Percentiles rank a stretch among this genome's conserved stretches.
Conservation (phyloP, 202 grass and related monocot species). For the Schoenoplectus triqueter region DNA sequence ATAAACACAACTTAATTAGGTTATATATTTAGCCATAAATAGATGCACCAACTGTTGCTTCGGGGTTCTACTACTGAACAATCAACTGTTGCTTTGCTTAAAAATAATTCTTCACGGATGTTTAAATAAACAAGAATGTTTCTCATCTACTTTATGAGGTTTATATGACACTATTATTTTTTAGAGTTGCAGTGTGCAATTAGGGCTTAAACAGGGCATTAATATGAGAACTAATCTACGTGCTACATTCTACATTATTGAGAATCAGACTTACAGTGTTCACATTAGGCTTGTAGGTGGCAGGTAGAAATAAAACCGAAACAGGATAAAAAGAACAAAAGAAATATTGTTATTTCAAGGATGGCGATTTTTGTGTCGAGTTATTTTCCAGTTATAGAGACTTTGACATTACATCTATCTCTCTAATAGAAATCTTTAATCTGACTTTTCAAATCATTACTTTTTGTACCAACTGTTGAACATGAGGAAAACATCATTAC, state of each 20-base stretch:
- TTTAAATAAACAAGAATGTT: not conserved
- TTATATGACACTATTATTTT: not conserved
- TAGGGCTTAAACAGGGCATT: not conserved
- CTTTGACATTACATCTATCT: not conserved
- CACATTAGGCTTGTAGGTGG: not conserved
- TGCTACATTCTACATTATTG: too few relatives aligned
- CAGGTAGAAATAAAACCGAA: conserved; percentile 15
- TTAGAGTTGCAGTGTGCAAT: too few relatives aligned
- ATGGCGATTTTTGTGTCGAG: not conserved
- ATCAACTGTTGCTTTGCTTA: not conserved
- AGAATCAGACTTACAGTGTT: not conserved
- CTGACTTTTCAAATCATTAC: not conserved
- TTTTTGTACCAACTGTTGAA: too few relatives aligned
- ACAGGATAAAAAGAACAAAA: not conserved
- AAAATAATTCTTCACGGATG: not conserved
- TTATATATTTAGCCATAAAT: too few relatives aligned
- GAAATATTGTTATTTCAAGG: not conserved
- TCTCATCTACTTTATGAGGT: not conserved
- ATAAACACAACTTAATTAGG: too few relatives aligned
- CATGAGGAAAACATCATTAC: too few relatives aligned
- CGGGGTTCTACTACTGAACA: not conserved
- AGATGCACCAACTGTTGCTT: not conserved
- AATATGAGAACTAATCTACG: not conserved
- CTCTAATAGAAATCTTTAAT: not conserved
- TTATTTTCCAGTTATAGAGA: not conserved